Evolutionary conservation across 1,139 yeast species (phyloP), one percentile per base, ranked within the genome.

Genomic region (Casaregolazyma suthepensis): DNA sequence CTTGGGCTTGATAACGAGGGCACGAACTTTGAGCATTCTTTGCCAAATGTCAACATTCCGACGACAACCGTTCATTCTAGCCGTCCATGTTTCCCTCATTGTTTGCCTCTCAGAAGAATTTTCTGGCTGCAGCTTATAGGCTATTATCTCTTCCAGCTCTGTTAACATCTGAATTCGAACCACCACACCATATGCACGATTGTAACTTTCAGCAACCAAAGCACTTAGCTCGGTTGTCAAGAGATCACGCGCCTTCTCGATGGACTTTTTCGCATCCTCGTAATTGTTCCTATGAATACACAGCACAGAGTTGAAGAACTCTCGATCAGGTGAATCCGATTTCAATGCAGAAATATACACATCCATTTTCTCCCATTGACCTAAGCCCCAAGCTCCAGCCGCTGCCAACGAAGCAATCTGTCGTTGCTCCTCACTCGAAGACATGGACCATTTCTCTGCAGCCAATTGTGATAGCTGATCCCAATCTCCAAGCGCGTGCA

Each of bases 311-410:
- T 88, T 86, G 75, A 91, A 93, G 68, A 93, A 94, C 0, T 96
- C 94, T 56, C 90, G 82, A 65, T 94, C 98, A 0, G 98, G 96
- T 2, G 96, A 87, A 59, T 89, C 96, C 1, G 82, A 74, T 61
- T 89, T 89, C 96, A 94, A 89, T 0, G 87, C 96, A 57, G 82
- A 76, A 54, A 91, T 90, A 64, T 91, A 94, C 9, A 87, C 80
- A 65, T 89, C 97, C 93, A 94, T 91, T 63, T 89, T 78, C 63
- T 90, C 97, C 99, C 99, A 94, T 67, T 89, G 94, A 1, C 93
- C 93, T 49, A 93, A 75, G n/a, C 98, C 98, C 99, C 99, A 93
- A 0, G 98, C 89, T 0, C 99, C 98, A 1, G 98, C 98, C 0
- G 98, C 99, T 0, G 99, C 99, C 53, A 94, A 73, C 0, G 99